These are phyloP conservation scores for Prillingera fragicola DNA, from an alignment of 1,284 basidiomycete genomes.

Conservation along the genomic window DNA sequence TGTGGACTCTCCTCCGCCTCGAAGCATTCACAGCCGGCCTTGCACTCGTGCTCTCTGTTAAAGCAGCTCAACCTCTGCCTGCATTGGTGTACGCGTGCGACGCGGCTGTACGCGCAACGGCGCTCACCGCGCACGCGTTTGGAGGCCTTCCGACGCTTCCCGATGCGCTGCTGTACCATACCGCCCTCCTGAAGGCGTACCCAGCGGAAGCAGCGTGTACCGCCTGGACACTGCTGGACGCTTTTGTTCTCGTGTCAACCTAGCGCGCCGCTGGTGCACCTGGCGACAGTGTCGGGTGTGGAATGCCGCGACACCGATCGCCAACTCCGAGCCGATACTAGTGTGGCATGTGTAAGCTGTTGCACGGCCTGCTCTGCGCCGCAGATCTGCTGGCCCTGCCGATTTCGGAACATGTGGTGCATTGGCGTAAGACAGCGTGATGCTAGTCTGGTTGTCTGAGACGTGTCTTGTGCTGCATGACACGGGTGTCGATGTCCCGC, in stretches of 20 bases:
- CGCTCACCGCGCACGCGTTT: conserved; percentile 3
- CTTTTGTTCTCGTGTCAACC: conserved; percentile 4
- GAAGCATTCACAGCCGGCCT: conserved; percentile 5
- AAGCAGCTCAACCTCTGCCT: neutral
- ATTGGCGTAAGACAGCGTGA: too few relatives aligned
- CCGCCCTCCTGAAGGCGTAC: neutral
- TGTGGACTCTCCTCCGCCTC: conserved; percentile 2
- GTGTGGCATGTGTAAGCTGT: too few relatives aligned
- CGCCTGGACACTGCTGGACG: conserved; percentile 9
- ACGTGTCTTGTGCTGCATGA: too few relatives aligned
- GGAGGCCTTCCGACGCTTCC: neutral
- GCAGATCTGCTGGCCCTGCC: too few relatives aligned
- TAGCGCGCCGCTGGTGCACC: too few relatives aligned
- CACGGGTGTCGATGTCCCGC: too few relatives aligned
- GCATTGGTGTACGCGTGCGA: conserved; percentile 8
- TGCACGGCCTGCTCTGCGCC: too few relatives aligned
- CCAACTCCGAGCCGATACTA: too few relatives aligned
- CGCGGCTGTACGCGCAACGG: conserved; percentile 2
- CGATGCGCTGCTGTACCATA: neutral
- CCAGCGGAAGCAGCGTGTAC: conserved; percentile 5
- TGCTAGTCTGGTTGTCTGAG: too few relatives aligned
- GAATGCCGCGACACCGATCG: too few relatives aligned
- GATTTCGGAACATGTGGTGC: too few relatives aligned
- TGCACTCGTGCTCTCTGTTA: conserved; percentile 3
- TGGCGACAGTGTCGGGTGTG: too few relatives aligned